phyloP scores from a whole-genome alignment of 2,329 filamentous ascomycete species.

The Penicillium capsulatum region DNA sequence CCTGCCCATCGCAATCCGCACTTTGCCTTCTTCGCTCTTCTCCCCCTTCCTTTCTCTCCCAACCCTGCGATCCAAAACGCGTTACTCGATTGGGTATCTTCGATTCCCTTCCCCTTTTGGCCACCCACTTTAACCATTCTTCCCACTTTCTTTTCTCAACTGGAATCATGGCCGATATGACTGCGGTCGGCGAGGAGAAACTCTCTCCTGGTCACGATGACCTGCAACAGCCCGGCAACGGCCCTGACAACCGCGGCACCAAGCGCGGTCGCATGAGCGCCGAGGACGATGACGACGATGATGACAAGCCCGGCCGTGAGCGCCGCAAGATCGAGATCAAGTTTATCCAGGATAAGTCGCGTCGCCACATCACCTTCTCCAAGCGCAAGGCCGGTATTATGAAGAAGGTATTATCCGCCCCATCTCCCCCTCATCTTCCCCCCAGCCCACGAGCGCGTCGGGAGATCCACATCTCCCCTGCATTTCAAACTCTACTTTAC shows the following conservation, averaged over 20 bases:
- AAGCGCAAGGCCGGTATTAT: slow-evolving; percentile 99
- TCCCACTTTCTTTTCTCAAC: slow-evolving; percentile 8
- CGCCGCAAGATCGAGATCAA: slow-evolving; percentile 99
- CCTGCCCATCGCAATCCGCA: slow-evolving; percentile 26
- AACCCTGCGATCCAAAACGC: slow-evolving; percentile 43
- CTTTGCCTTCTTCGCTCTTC: slow-evolving; percentile 37
- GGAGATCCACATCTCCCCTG: neutral
- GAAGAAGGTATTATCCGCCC: slow-evolving; percentile 85
- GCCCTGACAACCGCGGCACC: slow-evolving; percentile 72
- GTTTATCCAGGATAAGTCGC: slow-evolving; percentile 99
- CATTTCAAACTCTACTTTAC: neutral
- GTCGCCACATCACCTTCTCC: slow-evolving; percentile 98
- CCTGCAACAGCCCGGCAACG: slow-evolving; percentile 53
- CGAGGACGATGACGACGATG: slow-evolving; percentile 95
- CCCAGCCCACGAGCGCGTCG: slow-evolving; percentile 6
- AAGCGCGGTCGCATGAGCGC: slow-evolving; percentile 80
- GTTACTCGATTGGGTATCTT: slow-evolving; percentile 47
- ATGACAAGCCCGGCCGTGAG: slow-evolving; percentile 96
- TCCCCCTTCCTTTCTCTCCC: slow-evolving; percentile 33
- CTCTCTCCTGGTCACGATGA: slow-evolving; percentile 69
- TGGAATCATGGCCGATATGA: slow-evolving; percentile 68
- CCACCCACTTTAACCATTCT: slow-evolving; percentile 7
- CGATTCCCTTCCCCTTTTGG: slow-evolving; percentile 45
- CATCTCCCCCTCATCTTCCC: slow-evolving; percentile 4
- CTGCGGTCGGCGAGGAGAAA: slow-evolving; percentile 71